Base-by-base conservation (phyloP, 331 rosid species). In the Pyracantha coccinea region DNA sequence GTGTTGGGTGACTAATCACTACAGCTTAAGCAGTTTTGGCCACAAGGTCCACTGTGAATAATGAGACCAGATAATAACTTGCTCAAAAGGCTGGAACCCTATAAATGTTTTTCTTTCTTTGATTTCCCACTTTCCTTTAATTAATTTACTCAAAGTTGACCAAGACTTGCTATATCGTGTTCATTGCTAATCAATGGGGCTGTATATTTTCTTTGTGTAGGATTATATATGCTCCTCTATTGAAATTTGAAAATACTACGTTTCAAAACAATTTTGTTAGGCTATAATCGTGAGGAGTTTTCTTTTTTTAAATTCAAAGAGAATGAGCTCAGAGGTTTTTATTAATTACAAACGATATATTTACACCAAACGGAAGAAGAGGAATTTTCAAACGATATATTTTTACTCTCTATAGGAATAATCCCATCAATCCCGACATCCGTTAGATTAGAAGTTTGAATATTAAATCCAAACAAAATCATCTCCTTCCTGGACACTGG, bases 1-100 rank as follows among this genome's bases (percentile, higher is more conserved):
- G 14, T 73, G 53, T 69, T 28, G 64, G 75, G 77, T 76, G 58
- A 81, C 83, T 60, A 78, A 73, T 76, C 52, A 76, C 83, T 67
- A 71, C 81, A 32, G 68, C 9, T 8, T 55, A 32, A 68, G 59
- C 52, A 57, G 66, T 68, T 81, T 79, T 72, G 32, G 77, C 84
- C 86, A 64, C 81, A 66, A 70, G 62, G 14, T 50, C 28, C 27
- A 72, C 32, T 62, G 20, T 69, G 79, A 70, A 76, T 71, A 65
- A 84, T 57, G 67, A 41, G 59, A 55, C 2, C 7, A 19, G 19
- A 63, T 4, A 35, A 11, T 62, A 77, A 78, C 76, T 72, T 64
- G 16, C 68, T 52, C 64, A 75, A 78, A 75, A 68, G 64, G 57
- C 85, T 80, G 58, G 25, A 76, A 73, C 25, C 67, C 28, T 20